Evolutionary conservation across 225 moss, liverwort and hornwort genomes (phyloP), one percentile per base, ranked within the genome.

Genomic region (Marchantia polymorpha): DNA sequence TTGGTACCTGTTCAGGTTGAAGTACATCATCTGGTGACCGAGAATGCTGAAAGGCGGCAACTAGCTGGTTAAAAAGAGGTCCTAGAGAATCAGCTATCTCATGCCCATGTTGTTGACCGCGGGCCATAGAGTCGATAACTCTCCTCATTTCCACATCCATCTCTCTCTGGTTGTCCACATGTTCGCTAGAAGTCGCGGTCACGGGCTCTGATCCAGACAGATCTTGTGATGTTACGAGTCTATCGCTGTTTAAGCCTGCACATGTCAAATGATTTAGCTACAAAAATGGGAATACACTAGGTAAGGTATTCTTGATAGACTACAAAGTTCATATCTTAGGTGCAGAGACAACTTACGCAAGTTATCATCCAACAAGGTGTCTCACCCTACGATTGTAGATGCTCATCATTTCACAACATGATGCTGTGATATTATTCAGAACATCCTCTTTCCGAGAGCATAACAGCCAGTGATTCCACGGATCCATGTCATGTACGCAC

Each of bases 11-110:
- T 47, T 91, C 89, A 78, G 81, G 55, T 51, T 75, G 79, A 29
- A 56, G 50, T 20, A 60, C 84, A 52, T 84, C 69, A 30, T 74
- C 30, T 74, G 77, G 71, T 67, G 86, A 77, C 19, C 86, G 90
- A 16, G 83, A 78, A 78, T 93, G 92, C 29, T 92, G 93, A 50
- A 90, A 76, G 29, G 88, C 90, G 65, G 89, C 90, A 73, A 92
- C 90, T 29, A 99, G 64, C 65, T 99, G 99, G 82, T 95, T 92
- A 79, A 99, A 63, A 51, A 99, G 79, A 2, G 99, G 95, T n/a
- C 88, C 93, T 87, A 93, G 82, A 73, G 92, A 90, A 78, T 83
- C 87, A 48, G 91, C 87, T 14, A 95, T 52, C 52, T 90, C 80
- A 27, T 89, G 59, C 50, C 89, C 89, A 72, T 92, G 93, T 55